Base-by-base conservation (phyloP, 2,329 filamentous ascomycete species). In the Xylariomycetidae sp. region DNA sequence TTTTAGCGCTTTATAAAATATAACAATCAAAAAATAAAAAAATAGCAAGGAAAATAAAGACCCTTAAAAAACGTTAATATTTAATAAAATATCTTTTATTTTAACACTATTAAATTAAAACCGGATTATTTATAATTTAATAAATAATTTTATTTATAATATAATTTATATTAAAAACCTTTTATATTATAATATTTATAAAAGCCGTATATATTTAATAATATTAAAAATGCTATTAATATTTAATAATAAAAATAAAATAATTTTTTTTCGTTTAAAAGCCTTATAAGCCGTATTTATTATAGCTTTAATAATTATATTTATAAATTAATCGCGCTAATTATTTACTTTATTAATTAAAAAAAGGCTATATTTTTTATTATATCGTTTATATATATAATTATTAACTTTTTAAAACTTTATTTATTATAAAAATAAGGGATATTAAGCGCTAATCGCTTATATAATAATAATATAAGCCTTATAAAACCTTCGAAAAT, bases 281-380 rank as follows among this genome's bases (percentile, higher is more conserved):
- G n/a, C n/a, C n/a, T n/a, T n/a, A n/a, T n/a, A n/a, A n/a, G n/a
- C n/a, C n/a, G n/a, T n/a, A n/a, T n/a, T n/a, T n/a, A n/a, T n/a
- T n/a, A n/a, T n/a, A n/a, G n/a, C n/a, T n/a, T n/a, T n/a, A n/a
- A n/a, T n/a, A n/a, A n/a, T n/a, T n/a, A n/a, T n/a, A n/a, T n/a
- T n/a, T n/a, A n/a, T n/a, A n/a, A n/a, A n/a, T n/a, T n/a, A n/a
- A n/a, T n/a, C n/a, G n/a, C n/a, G n/a, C n/a, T n/a, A n/a, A n/a
- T n/a, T n/a, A n/a, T n/a, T n/a, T n/a, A n/a, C n/a, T n/a, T n/a
- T n/a, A n/a, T n/a, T n/a, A n/a, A n/a, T n/a, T n/a, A n/a, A n/a
- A n/a, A n/a, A n/a, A n/a, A n/a, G 20, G 20, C 8, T 8, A 23
- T 23, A 23, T 23, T 25, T 23, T 26, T 25, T 33, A 33, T 14